Percentiles rank a stretch among this genome's conserved stretches.
Evolutionary conservation across 2,329 filamentous ascomycete species (phyloP).

Genomic region (Xylogone sp.): DNA sequence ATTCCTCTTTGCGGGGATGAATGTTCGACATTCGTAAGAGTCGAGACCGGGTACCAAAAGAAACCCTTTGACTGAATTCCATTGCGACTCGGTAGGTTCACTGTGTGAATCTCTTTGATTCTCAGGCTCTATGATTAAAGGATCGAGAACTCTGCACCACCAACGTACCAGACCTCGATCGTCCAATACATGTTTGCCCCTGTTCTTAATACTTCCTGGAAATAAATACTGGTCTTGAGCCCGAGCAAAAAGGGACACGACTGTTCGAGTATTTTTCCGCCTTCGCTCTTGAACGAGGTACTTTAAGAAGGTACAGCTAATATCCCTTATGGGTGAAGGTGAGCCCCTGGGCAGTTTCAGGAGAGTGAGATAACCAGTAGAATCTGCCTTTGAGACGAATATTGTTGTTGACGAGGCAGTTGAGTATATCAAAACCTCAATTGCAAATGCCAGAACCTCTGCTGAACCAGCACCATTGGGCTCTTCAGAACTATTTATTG

Average conservation of each 20-base stretch:
- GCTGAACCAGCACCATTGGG: slow-evolving; percentile 17
- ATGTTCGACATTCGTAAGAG: slow-evolving; percentile 71
- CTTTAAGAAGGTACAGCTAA: slow-evolving; percentile 71
- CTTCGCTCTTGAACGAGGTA: slow-evolving; percentile 68
- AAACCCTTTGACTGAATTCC: slow-evolving; percentile 65
- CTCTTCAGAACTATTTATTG: slow-evolving; percentile 32
- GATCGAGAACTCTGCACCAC: slow-evolving; percentile 90
- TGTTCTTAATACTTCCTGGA: slow-evolving; percentile 82
- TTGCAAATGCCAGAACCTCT: slow-evolving; percentile 68
- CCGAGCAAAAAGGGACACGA: slow-evolving; percentile 87
- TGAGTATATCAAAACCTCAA: slow-evolving; percentile 86
- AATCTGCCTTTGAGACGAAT: slow-evolving; percentile 96
- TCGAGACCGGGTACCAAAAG: slow-evolving; percentile 86
- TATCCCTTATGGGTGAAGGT: slow-evolving; percentile 68
- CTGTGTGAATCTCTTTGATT: background rate
- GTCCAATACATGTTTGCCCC: slow-evolving; percentile 84
- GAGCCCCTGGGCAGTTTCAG: slow-evolving; percentile 59
- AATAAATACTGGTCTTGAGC: slow-evolving; percentile 94
- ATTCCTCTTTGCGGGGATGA: slow-evolving; percentile 58
- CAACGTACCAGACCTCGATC: slow-evolving; percentile 87
- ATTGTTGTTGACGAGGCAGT: slow-evolving; percentile 78
- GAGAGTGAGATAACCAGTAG: slow-evolving; percentile 78
- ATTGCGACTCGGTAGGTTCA: slow-evolving; percentile 21
- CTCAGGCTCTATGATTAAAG: slow-evolving; percentile 46
- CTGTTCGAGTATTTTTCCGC: slow-evolving; percentile 61